phyloP scores from a whole-genome alignment of 1,284 basidiomycete species.

The Moesziomyces sp. region DNA sequence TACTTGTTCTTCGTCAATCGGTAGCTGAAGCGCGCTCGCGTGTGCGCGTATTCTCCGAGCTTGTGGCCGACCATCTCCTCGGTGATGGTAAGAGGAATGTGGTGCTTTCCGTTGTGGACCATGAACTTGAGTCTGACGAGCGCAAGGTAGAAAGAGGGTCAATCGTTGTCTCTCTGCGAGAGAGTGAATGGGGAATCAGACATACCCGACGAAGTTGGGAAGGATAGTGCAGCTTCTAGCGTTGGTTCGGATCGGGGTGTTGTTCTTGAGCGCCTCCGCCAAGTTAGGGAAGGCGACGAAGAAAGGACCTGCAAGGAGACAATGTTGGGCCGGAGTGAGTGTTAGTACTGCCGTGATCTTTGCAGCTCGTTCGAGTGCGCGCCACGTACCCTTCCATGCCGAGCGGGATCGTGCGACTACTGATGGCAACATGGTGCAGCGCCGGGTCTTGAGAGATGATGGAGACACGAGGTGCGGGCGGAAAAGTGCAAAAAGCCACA shows the following conservation, averaged over 20 bases:
- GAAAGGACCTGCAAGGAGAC: conserved; percentile 76
- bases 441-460: background rate
- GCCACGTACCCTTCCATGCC: conserved; percentile 60
- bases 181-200: background rate
- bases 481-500: background rate
- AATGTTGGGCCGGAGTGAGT: background rate
- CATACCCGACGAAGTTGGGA: conserved; percentile 71
- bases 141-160: background rate
- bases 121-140: conserved; percentile 76
- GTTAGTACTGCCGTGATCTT: background rate
- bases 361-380: background rate
- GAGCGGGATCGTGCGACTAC: conserved; percentile 48
- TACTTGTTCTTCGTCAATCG: conserved; percentile 61
- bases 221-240: conserved; percentile 91
- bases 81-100: conserved; percentile 84
- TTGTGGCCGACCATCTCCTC: conserved; percentile 99
- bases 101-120: conserved; percentile 94
- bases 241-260: conserved; percentile 87
- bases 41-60: conserved; percentile 91
- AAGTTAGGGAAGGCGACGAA: conserved; percentile 94
- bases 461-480: too few relatives aligned
- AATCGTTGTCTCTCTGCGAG: background rate
- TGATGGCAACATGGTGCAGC: conserved; percentile 47
- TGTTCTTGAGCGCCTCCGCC: conserved; percentile 82
- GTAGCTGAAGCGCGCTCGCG: conserved; percentile 74